A percentile compares a stretch with the other conserved stretches of the same genome.
phyloP scores from a whole-genome alignment of 73 alveolate species.

The Symbiodinium natans region DNA sequence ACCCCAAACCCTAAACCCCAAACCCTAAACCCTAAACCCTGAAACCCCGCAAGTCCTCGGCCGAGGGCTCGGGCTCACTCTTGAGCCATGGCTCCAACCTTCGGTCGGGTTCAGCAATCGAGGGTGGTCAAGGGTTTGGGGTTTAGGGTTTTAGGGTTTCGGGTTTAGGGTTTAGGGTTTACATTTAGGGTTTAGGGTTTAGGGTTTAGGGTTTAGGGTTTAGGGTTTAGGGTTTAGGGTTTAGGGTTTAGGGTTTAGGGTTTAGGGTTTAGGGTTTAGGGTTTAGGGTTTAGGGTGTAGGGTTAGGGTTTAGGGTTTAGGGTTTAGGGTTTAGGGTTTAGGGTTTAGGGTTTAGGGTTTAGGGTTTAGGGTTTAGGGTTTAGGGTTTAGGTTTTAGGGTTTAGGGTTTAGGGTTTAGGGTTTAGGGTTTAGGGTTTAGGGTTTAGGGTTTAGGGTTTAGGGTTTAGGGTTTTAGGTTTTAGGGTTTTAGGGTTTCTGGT shows the following conservation, averaged over 20 bases:
- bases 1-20: not conserved
- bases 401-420: not conserved
- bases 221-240: not conserved
- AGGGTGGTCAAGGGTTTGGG: not conserved
- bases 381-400: not conserved
- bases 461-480: no score
- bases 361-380: not conserved
- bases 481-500: no score
- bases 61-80: constrained; percentile 77
- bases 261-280: not conserved
- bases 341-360: no score
- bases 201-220: not conserved
- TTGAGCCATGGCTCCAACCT: constrained; percentile 75
- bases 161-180: not conserved
- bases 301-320: no score
- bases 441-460: no score
- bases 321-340: no score
- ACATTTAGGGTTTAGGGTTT: not conserved
- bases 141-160: not conserved
- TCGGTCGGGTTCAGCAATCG: not conserved
- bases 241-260: not conserved
- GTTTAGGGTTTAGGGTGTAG: not conserved
- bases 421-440: not conserved
- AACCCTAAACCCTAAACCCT: not conserved
- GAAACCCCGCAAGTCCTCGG: not conserved